Base-by-base conservation (phyloP, 495 filamentous ascomycete genomes). In the Choiromyces venosus region DNA sequence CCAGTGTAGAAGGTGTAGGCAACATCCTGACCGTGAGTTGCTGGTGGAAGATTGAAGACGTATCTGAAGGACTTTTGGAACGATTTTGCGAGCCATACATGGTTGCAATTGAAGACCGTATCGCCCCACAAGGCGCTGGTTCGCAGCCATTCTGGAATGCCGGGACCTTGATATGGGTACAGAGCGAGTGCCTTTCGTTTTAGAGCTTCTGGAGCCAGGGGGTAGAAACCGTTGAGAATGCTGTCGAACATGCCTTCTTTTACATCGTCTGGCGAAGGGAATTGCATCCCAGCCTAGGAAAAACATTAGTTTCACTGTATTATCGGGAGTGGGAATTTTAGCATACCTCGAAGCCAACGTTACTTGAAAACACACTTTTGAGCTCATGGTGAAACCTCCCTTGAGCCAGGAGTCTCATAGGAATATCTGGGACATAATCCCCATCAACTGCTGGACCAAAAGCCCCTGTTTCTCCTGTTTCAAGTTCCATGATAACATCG, bases 401-500 rank as follows among this genome's bases (percentile, higher is more conserved):
- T 36, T 86, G 74, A 1, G 85, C 80, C 1, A 92, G 83, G n/a
- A 90, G 82, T 52, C 86, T 83, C 6, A 86, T 85, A 5, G 89
- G 88, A 21, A 87, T 74, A 4, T 81, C 83, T 1, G 88, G 87
- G 2, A 87, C 87, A 73, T 89, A 89, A 18, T 80, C 74, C 14
- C 87, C 88, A 79, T 91, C 90, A 8, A 89, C 86, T 0, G 84
- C 83, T 3, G 88, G 88, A 0, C 86, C 86, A 74, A 88, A 91
- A 0, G 83, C 0, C 29, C 64, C 73, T 37, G 72, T 36, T 35
- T 38, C 42, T 1, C 21, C 21, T 4, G 46, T 36, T 35, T n/a
- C 19, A 38, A 64, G 36, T 0, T 25, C 44, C 19, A 61, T 61
- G 52, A 80, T 68, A 29, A 69, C 12, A n/a, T 35, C 42, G 14